Evolutionary conservation across 306 rosid species (phyloP), one percentile per base, ranked within the genome.

Genomic region (Cicer chorassanicum): DNA sequence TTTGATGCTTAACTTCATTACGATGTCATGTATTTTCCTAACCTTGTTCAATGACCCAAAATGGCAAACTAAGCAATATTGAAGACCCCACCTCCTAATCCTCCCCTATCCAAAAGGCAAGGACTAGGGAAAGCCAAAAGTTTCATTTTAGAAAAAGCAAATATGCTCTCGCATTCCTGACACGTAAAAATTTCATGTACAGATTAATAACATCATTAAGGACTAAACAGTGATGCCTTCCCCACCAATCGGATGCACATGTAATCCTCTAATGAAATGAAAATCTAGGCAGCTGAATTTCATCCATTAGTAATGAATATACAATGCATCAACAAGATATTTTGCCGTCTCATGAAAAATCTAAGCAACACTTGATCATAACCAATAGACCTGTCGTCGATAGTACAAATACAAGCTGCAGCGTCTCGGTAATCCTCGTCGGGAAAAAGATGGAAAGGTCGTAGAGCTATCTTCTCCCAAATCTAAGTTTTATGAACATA

Each of bases 231-330:
- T 56, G 78, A 78, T 78, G 70, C 74, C 67, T 48, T 40, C 49
- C 12, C 57, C 80, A 81, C 68, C 68, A 85, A 72, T 76, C 82
- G 78, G 80, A 81, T 81, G 81, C 82, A 88, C 73, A 61, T 64
- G 77, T 46, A 67, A 74, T 82, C 78, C 77, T 61, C 59, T 68
- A 70, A 59, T 72, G 36, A 81, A 86, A 76, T 78, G 82, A 78
- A 76, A 73, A 73, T 79, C 87, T 85, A 75, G 74, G 64, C 78
- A 70, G 85, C 91, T 84, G 75, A 82, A 76, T 80, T 80, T 78
- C 78, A 68, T 76, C 88, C 81, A 85, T 84, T 73, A 56, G 86
- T 88, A 46, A 85, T 75, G 76, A 75, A 85, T 87, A 86, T 88
- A 90, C 89, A 90, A 75, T 81, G 85, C 86, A 87, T 83, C 86